phyloP scores from a whole-genome alignment of 2,329 filamentous ascomycete genomes.

The Cytospora schulzeri region DNA sequence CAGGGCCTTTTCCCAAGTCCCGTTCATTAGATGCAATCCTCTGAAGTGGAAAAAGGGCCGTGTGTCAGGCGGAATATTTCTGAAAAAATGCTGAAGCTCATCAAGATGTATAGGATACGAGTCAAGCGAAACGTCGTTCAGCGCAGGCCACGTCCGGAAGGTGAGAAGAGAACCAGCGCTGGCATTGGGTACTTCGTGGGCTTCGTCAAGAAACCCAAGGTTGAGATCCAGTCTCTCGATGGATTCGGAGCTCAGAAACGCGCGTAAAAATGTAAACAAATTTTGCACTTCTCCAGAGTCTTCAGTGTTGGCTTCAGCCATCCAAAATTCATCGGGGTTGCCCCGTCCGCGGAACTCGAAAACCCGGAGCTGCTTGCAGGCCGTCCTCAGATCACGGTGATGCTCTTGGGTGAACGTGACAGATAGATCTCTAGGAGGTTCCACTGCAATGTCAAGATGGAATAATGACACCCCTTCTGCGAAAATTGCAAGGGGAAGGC shows the following conservation, averaged over 20 bases:
- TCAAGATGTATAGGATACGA: neutral
- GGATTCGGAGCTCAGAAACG: neutral
- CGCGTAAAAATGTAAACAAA: neutral
- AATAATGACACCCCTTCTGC: neutral
- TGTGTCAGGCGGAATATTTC: neutral
- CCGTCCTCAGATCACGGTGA: neutral
- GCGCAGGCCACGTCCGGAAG: neutral
- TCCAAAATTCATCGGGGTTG: neutral
- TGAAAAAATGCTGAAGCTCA: neutral
- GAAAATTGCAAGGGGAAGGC: neutral
- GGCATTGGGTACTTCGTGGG: neutral
- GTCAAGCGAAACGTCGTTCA: neutral
- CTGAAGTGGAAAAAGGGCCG: neutral
- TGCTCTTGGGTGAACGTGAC: neutral
- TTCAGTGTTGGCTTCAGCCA: neutral
- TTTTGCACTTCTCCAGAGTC: neutral
- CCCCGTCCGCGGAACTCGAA: neutral
- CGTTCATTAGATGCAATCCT: neutral
- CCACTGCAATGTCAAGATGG: neutral
- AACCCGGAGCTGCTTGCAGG: neutral
- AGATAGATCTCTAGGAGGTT: neutral
- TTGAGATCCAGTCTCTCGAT: neutral
- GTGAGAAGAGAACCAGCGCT: constrained; percentile 1
- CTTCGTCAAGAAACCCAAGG: neutral
- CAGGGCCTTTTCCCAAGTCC: neutral